Conservation (phyloP, 1,139 yeast species). For the Meyerozyma athensensis region DNA sequence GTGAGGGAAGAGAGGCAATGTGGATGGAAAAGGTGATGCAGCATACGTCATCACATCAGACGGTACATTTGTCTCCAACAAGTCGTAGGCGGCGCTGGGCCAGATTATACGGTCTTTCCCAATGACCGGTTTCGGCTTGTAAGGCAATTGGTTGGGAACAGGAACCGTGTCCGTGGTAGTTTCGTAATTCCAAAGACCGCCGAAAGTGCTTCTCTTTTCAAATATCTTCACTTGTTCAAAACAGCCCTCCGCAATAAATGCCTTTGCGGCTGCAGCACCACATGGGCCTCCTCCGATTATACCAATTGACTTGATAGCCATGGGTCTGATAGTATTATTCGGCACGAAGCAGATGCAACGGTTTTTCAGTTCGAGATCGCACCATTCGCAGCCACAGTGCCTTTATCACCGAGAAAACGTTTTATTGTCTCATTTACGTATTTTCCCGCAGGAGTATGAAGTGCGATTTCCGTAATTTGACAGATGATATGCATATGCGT, state of each 20-base stretch:
- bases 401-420: too few relatives aligned
- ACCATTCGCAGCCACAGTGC: too few relatives aligned
- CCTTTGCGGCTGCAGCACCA: conserved; percentile 4
- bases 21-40: conserved; percentile 37
- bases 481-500: too few relatives aligned
- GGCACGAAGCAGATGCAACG: too few relatives aligned
- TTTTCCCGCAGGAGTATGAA: too few relatives aligned
- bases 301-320: conserved; percentile 2
- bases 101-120: conserved; percentile 23
- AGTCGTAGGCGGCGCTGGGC: conserved; percentile 43
- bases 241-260: neutral
- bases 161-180: conserved; percentile 6
- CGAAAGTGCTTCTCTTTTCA: conserved; percentile 2
- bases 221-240: neutral
- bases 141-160: conserved; percentile 18
- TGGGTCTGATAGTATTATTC: neutral
- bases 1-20: conserved; percentile 44
- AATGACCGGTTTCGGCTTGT: conserved; percentile 15
- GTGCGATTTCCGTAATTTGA: too few relatives aligned
- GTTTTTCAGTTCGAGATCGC: too few relatives aligned
- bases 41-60: conserved; percentile 53
- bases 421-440: too few relatives aligned
- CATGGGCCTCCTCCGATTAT: conserved; percentile 4
- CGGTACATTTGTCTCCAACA: conserved; percentile 62
- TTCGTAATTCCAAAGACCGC: conserved; percentile 4